phyloP scores from a whole-genome alignment of 1,284 basidiomycete genomes.

The Trichosporon faecale region DNA sequence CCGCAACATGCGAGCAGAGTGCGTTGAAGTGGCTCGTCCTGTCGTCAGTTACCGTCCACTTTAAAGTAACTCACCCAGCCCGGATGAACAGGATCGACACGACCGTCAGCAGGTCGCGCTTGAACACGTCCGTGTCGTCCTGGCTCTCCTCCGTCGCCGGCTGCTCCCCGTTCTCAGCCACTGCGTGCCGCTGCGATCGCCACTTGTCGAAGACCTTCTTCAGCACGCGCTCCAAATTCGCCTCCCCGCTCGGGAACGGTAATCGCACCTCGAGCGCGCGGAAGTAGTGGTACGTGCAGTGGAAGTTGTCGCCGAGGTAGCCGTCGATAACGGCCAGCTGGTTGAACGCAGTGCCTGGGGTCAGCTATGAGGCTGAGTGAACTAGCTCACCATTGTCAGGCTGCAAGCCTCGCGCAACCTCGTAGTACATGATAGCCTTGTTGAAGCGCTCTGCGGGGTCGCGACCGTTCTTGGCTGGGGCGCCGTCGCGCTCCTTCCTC shows the following conservation, averaged over 20 bases:
- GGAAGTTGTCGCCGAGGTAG: constrained; percentile 77
- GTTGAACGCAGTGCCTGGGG: constrained; percentile 80
- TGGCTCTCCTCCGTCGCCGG: constrained; percentile 35
- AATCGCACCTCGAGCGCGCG: constrained; percentile 80
- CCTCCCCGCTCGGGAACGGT: constrained; percentile 81
- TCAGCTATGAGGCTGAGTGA: not conserved
- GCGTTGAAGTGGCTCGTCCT: constrained; percentile 31
- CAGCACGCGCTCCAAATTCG: constrained; percentile 75
- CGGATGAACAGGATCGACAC: constrained; percentile 51
- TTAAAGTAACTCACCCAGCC: constrained; percentile 48
- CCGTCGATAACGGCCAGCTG: constrained; percentile 90
- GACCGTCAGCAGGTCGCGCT: constrained; percentile 67
- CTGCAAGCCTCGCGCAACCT: constrained; percentile 73
- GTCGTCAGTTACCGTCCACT: constrained; percentile 22
- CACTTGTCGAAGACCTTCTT: constrained; percentile 62
- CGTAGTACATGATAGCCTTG: constrained; percentile 74
- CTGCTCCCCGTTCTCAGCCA: constrained; percentile 27
- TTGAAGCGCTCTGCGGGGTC: constrained; percentile 54
- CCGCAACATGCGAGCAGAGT: constrained; percentile 26
- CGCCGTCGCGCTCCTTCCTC: constrained; percentile 30
- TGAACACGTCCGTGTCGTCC: constrained; percentile 61
- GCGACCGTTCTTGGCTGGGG: not conserved
- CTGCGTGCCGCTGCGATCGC: constrained; percentile 37
- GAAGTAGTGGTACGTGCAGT: constrained; percentile 80
- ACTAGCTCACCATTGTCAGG: constrained; percentile 60